Conservation (phyloP, 2,329 filamentous ascomycete species). For the Balansia obtecta region DNA sequence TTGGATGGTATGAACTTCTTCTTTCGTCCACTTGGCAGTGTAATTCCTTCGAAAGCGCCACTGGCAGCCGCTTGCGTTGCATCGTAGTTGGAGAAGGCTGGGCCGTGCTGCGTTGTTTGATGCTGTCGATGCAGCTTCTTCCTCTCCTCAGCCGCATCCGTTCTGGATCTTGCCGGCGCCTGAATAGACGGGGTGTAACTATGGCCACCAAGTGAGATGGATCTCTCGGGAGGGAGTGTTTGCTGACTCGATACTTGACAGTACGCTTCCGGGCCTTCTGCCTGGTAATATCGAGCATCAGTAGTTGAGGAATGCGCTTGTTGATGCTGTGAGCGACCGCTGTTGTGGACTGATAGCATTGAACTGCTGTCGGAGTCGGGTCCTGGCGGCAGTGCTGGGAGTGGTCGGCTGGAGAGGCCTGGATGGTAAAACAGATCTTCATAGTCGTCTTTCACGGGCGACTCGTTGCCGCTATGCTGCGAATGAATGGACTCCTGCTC, state of each 20-base stretch:
- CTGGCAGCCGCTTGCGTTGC: slow-evolving; percentile 39
- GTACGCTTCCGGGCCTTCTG: slow-evolving; percentile 38
- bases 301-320: slow-evolving; percentile 36
- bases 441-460: slow-evolving; percentile 58
- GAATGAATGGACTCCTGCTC: slow-evolving; percentile 52
- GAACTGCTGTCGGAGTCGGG: slow-evolving; percentile 49
- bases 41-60: slow-evolving; percentile 65
- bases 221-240: slow-evolving; percentile 47
- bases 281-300: slow-evolving; percentile 28
- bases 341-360: slow-evolving; percentile 32
- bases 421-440: slow-evolving; percentile 93
- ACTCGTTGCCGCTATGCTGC: slow-evolving; percentile 49
- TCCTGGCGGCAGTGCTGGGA: slow-evolving; percentile 47
- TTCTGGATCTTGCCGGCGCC: slow-evolving; percentile 82
- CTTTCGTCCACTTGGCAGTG: slow-evolving; percentile 65
- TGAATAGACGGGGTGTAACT: slow-evolving; percentile 67
- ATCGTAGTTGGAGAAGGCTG: slow-evolving; percentile 45
- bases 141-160: slow-evolving; percentile 70
- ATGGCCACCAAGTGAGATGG: slow-evolving; percentile 72
- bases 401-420: slow-evolving; percentile 55
- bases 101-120: slow-evolving; percentile 37
- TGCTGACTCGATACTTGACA: slow-evolving; percentile 25
- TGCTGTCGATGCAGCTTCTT: slow-evolving; percentile 42
- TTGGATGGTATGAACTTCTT: slow-evolving; percentile 80
- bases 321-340: slow-evolving; percentile 30